A percentile compares a stretch with the other conserved stretches of the same genome.
Evolutionary conservation across 2,329 filamentous ascomycete genomes (phyloP).

Genomic region (Colletotrichum caudatum): DNA sequence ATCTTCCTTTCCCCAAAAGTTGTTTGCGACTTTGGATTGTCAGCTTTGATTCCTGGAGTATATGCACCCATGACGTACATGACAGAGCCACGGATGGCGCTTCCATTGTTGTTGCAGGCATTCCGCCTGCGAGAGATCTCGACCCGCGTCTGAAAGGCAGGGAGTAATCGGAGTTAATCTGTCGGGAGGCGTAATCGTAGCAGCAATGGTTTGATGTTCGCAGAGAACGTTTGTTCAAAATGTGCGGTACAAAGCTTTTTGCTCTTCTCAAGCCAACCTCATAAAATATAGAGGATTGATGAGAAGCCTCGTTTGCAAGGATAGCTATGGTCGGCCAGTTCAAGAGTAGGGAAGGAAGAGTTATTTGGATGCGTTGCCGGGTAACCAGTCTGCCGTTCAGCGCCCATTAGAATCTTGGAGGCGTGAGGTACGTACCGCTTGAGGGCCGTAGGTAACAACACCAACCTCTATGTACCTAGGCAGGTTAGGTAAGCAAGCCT

Average conservation of each 20-base stretch:
- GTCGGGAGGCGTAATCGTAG: not conserved
- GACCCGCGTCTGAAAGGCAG: not conserved
- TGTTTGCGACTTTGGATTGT: constrained; percentile 86
- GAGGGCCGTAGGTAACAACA: not conserved
- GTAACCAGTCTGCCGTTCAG: constrained; percentile 6
- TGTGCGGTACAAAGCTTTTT: not conserved
- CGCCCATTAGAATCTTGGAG: not conserved
- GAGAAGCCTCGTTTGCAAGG: not conserved
- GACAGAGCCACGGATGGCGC: constrained; percentile 75
- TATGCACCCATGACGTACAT: constrained; percentile 61
- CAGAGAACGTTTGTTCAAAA: not conserved
- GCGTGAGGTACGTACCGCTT: not conserved
- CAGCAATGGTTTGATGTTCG: not conserved
- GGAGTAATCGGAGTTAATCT: not conserved
- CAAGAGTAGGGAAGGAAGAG: not conserved
- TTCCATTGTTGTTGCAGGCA: constrained; percentile 73
- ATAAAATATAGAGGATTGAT: not conserved
- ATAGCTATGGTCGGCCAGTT: not conserved
- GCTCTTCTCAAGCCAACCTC: not conserved
- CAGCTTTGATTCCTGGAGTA: not conserved
- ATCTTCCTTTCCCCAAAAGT: constrained; percentile 99
- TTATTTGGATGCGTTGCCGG: constrained; percentile 32
- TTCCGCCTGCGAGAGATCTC: constrained; percentile 48
- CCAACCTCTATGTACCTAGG: no score
- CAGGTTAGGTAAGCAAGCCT: not conserved